Evolutionary conservation across 768 basidiomycete species (phyloP).

Genomic region (Calocybe indica): DNA sequence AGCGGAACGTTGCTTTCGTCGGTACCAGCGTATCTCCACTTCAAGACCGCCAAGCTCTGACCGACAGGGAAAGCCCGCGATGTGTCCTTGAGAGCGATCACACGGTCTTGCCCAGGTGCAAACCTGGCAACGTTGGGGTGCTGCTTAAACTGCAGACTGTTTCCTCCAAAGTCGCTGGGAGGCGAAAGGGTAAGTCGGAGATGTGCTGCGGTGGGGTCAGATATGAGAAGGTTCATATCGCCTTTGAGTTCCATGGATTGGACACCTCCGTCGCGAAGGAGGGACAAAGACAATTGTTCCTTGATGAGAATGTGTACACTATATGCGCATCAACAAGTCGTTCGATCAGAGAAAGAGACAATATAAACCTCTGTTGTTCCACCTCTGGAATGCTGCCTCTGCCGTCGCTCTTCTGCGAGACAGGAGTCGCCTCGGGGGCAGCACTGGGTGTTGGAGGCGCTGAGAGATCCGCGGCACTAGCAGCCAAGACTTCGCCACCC

Average conservation of each 20-base stretch:
- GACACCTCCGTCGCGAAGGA: conserved; percentile 88
- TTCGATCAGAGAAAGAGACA: neutral
- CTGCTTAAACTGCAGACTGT: conserved; percentile 89
- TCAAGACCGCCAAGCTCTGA: conserved; percentile 80
- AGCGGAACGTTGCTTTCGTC: conserved; percentile 91
- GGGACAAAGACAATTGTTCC: conserved; percentile 73
- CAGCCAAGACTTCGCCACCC: conserved; percentile 64
- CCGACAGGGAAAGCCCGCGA: conserved; percentile 82
- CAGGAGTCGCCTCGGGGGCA: conserved; percentile 35
- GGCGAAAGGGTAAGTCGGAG: conserved; percentile 62
- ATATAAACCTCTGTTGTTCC: conserved; percentile 61
- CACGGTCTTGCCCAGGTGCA: conserved; percentile 49
- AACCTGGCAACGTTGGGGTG: conserved; percentile 95
- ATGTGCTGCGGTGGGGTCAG: conserved; percentile 68
- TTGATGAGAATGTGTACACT: conserved; percentile 87
- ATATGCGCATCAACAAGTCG: conserved; percentile 3
- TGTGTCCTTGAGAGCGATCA: conserved; percentile 81
- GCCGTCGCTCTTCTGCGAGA: conserved; percentile 38
- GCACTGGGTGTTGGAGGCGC: conserved; percentile 38
- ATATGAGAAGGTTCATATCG: conserved; percentile 87
- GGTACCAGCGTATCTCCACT: conserved; percentile 87
- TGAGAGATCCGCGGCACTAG: conserved; percentile 44
- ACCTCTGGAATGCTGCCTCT: conserved; percentile 72
- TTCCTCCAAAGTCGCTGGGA: conserved; percentile 52
- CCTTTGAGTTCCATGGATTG: conserved; percentile 89